These are phyloP conservation scores for Scheffersomyces titani DNA, from an alignment of 1,139 yeast species.

Conservation along the genomic window DNA sequence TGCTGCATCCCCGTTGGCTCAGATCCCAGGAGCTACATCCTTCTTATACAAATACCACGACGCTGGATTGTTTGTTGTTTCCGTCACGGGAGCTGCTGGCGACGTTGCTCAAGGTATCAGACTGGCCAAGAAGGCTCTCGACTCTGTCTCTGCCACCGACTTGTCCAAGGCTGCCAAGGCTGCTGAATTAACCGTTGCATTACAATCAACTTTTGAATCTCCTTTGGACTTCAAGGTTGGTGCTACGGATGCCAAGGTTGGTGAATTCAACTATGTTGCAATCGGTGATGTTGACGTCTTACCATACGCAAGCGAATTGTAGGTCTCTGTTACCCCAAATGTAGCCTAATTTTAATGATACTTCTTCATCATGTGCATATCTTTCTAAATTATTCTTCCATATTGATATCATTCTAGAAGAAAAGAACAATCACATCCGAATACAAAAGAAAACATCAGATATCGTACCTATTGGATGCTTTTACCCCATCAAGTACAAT, in stretches of 20 bases:
- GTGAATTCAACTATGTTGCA: conserved; percentile 82
- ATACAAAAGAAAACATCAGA: neutral
- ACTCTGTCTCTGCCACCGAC: conserved; percentile 35
- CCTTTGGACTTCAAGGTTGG: conserved; percentile 49
- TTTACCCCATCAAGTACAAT: neutral
- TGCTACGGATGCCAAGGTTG: conserved; percentile 49
- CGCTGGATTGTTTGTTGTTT: conserved; percentile 78
- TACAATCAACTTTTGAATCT: conserved; percentile 50
- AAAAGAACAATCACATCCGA: neutral
- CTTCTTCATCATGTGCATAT: conserved; percentile 5
- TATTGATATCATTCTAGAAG: neutral
- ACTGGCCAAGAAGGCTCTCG: conserved; percentile 59
- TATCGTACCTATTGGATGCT: neutral
- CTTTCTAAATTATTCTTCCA: conserved; percentile 3
- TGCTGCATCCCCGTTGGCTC: conserved; percentile 47
- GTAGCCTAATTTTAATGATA: conserved; percentile 1
- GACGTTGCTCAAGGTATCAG: conserved; percentile 63
- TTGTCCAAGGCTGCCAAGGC: conserved; percentile 44
- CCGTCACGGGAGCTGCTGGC: conserved; percentile 63
- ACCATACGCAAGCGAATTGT: conserved; percentile 91
- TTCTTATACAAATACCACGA: conserved; percentile 69
- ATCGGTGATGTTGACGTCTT: conserved; percentile 87
- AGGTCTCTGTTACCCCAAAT: conserved; percentile 17
- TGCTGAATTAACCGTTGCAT: conserved; percentile 49
- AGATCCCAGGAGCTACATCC: conserved; percentile 60